Evolutionary conservation across 768 basidiomycete genomes (phyloP).

Genomic region (Roridomyces roridus): DNA sequence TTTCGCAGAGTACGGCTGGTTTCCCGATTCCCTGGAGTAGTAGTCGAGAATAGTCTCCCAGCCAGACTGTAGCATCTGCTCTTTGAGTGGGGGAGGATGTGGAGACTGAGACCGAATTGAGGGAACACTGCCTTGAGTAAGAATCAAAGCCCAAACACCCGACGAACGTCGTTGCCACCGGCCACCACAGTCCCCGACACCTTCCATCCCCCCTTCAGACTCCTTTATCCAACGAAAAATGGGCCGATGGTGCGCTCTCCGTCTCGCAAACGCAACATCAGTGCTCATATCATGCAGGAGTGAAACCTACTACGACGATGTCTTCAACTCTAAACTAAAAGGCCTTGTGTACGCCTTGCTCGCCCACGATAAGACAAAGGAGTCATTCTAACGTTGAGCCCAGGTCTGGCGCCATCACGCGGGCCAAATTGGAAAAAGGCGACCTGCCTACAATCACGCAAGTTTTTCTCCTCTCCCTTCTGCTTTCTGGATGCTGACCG

Average conservation of each 20-base stretch:
- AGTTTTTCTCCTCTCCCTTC: constrained; percentile 28
- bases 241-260: constrained; percentile 70
- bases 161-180: too few relatives aligned
- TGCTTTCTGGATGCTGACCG: neutral
- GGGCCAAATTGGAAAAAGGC: constrained; percentile 66
- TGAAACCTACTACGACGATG: constrained; percentile 72
- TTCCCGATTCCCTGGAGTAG: constrained; percentile 48
- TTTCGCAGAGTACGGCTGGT: constrained; percentile 69
- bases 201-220: too few relatives aligned
- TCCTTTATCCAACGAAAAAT: constrained; percentile 39
- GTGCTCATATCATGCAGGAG: constrained; percentile 56
- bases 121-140: too few relatives aligned
- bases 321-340: constrained; percentile 77
- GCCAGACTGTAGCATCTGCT: too few relatives aligned
- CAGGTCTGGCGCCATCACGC: constrained; percentile 76
- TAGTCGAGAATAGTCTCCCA: too few relatives aligned
- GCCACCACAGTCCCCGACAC: too few relatives aligned
- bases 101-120: too few relatives aligned
- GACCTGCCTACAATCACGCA: constrained; percentile 69
- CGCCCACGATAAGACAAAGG: neutral
- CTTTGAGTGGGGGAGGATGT: too few relatives aligned
- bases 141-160: too few relatives aligned
- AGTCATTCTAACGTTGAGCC: constrained; percentile 9
- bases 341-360: constrained; percentile 68
- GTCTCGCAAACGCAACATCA: neutral